Conservation (phyloP, 805 yeast species). For the Jamesozyma piceae region DNA sequence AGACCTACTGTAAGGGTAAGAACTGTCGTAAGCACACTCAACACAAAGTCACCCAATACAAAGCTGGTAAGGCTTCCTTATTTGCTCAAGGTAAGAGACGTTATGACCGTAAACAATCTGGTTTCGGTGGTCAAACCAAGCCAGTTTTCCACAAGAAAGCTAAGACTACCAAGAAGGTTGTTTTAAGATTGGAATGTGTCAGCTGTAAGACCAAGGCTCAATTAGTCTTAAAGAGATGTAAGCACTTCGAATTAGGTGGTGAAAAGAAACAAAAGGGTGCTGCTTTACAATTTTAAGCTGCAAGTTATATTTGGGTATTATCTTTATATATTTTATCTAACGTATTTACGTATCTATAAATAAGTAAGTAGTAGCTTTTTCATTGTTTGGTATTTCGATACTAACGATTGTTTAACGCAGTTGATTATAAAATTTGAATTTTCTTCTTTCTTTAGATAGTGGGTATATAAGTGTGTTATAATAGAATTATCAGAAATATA, state of each 20-base stretch:
- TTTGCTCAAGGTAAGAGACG: slow-evolving; percentile 99
- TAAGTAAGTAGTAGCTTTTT: neutral
- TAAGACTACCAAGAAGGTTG: slow-evolving; percentile 99
- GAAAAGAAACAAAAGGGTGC: slow-evolving; percentile 99
- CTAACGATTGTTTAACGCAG: neutral
- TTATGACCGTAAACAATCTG: slow-evolving; percentile 99
- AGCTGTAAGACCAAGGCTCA: slow-evolving; percentile 98
- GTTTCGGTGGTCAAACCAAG: slow-evolving; percentile 99
- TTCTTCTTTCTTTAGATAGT: no score
- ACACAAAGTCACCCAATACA: slow-evolving; percentile 99
- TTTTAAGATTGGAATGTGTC: slow-evolving; percentile 97
- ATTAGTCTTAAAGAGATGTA: slow-evolving; percentile 97
- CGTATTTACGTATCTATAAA: neutral
- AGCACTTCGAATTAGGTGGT: slow-evolving; percentile 99
- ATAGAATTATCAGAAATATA: no score
- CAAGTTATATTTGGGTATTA: neutral
- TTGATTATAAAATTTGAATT: neutral
- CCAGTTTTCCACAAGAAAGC: slow-evolving; percentile 99
- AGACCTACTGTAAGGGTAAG: slow-evolving; percentile 99
- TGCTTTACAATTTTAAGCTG: slow-evolving; percentile 91
- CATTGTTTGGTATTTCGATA: neutral
- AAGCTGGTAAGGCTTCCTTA: slow-evolving; percentile 99
- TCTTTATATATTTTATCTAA: neutral
- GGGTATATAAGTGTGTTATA: no score
- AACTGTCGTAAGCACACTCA: slow-evolving; percentile 98